phyloP scores from a whole-genome alignment of 2,329 filamentous ascomycete species.

The Didymella arachidicola region DNA sequence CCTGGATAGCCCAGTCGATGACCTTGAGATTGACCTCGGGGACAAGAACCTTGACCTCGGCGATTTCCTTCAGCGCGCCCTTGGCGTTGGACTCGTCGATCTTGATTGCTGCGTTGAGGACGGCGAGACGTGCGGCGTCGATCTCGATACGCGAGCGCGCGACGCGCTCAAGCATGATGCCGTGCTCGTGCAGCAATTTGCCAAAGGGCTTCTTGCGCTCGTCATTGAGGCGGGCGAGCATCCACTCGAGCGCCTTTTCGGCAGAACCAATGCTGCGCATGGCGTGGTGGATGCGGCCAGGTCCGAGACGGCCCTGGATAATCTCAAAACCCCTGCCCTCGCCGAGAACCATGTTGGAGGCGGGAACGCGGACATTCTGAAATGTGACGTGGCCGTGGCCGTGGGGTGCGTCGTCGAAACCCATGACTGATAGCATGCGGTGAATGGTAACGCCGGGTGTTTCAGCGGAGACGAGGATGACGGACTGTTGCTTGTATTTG shows the following conservation, averaged over 20 bases:
- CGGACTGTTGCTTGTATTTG: slow-evolving; percentile 89
- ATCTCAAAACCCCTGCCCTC: slow-evolving; percentile 97
- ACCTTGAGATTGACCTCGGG: slow-evolving; percentile 82
- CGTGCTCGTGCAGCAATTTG: slow-evolving; percentile 85
- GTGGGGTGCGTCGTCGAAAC: slow-evolving; percentile 97
- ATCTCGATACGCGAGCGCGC: slow-evolving; percentile 93
- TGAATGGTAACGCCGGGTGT: slow-evolving; percentile 89
- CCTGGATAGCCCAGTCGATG: slow-evolving; percentile 93
- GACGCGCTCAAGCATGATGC: slow-evolving; percentile 94
- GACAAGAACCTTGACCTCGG: slow-evolving; percentile 91
- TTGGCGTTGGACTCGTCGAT: slow-evolving; percentile 93
- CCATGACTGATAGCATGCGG: slow-evolving; percentile 92
- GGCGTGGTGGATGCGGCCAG: slow-evolving; percentile 95
- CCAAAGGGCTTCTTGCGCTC: slow-evolving; percentile 89
- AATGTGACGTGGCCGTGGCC: slow-evolving; percentile 94
- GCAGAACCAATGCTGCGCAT: slow-evolving; percentile 94
- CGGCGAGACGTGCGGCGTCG: slow-evolving; percentile 85
- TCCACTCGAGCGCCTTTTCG: slow-evolving; percentile 91
- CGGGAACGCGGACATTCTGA: slow-evolving; percentile 86
- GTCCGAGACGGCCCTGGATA: slow-evolving; percentile 94
- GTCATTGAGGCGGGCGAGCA: slow-evolving; percentile 94
- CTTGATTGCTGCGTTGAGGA: slow-evolving; percentile 92
- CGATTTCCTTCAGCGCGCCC: slow-evolving; percentile 89
- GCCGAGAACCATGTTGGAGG: slow-evolving; percentile 84
- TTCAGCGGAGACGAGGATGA: slow-evolving; percentile 83